Evolutionary conservation across 177 flowering plant genomes (phyloP).

Genomic region (Vitis hybrid): DNA sequence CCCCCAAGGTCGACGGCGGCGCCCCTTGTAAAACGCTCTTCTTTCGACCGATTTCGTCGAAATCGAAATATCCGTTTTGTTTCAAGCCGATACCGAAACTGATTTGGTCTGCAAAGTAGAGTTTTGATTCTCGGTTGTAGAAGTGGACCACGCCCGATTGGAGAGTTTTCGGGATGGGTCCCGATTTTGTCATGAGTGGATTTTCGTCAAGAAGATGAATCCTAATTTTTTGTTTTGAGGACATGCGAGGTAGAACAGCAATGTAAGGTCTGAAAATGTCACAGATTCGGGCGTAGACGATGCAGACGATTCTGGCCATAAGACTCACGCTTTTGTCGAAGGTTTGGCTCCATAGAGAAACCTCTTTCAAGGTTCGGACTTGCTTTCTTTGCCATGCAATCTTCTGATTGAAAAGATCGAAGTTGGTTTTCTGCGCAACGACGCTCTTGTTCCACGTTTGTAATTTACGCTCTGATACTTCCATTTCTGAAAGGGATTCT

Average conservation of each 20-base stretch:
- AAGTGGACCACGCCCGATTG: conserved; percentile 20
- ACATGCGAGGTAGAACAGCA: conserved; percentile 24
- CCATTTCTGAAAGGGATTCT: conserved; percentile 52
- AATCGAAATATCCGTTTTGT: neutral
- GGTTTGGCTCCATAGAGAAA: conserved; percentile 61
- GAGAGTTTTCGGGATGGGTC: conserved; percentile 23
- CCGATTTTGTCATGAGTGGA: conserved; percentile 21
- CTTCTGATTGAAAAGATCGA: conserved; percentile 42
- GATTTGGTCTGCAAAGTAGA: neutral
- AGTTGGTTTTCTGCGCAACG: conserved; percentile 22
- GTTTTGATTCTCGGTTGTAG: conserved; percentile 22
- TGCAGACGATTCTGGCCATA: conserved; percentile 51
- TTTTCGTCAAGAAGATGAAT: neutral
- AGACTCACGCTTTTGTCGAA: conserved; percentile 49
- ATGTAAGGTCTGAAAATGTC: conserved; percentile 50
- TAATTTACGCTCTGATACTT: conserved; percentile 42
- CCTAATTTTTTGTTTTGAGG: neutral
- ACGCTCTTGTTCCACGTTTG: conserved; percentile 28
- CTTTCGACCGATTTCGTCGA: neutral
- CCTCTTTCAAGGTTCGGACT: conserved; percentile 37
- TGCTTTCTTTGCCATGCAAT: conserved; percentile 41
- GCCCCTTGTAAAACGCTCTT: conserved; percentile 31
- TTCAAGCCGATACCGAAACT: conserved; percentile 5
- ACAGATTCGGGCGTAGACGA: conserved; percentile 51
- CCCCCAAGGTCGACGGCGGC: conserved; percentile 58